phyloP scores from a whole-genome alignment of 495 filamentous ascomycete genomes.

The Lindgomyces ingoldianus region DNA sequence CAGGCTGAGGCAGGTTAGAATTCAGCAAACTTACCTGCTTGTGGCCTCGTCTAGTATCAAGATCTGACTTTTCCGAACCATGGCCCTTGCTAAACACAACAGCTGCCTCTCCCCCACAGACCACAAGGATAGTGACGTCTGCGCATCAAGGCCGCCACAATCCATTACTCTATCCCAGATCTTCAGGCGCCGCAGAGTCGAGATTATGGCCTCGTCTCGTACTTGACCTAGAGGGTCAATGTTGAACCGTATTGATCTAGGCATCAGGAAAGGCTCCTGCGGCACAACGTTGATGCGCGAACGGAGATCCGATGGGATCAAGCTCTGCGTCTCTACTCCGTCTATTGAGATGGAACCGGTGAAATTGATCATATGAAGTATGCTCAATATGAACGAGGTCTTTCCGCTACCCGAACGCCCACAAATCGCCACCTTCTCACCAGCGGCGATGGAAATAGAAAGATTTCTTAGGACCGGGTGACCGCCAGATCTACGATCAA shows the following conservation, averaged over 20 bases:
- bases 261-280: conserved; percentile 63
- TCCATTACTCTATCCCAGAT: conserved; percentile 21
- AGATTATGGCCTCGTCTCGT: conserved; percentile 4
- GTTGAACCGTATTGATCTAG: conserved; percentile 39
- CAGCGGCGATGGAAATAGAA: conserved; percentile 53
- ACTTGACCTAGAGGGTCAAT: not conserved
- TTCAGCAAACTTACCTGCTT: conserved; percentile 38
- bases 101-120: conserved; percentile 64
- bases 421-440: conserved; percentile 59
- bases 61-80: conserved; percentile 57
- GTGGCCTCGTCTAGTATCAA: conserved; percentile 63
- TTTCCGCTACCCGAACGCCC: conserved; percentile 67
- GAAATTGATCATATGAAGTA: conserved; percentile 58
- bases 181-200: conserved; percentile 8
- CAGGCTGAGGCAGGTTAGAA: conserved; percentile 55
- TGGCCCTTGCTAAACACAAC: conserved; percentile 58
- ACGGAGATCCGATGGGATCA: conserved; percentile 59
- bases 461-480: conserved; percentile 51
- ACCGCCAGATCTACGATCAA: not conserved
- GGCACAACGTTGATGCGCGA: conserved; percentile 61
- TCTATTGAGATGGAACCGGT: conserved; percentile 57
- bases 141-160: conserved; percentile 10
- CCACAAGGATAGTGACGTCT: conserved; percentile 45
- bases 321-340: conserved; percentile 51
- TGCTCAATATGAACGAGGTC: conserved; percentile 57